A percentile compares a stretch with the other conserved stretches of the same genome.
Conservation (phyloP, 2,329 filamentous ascomycete genomes). For the Trichophyton mentagrophytes region DNA sequence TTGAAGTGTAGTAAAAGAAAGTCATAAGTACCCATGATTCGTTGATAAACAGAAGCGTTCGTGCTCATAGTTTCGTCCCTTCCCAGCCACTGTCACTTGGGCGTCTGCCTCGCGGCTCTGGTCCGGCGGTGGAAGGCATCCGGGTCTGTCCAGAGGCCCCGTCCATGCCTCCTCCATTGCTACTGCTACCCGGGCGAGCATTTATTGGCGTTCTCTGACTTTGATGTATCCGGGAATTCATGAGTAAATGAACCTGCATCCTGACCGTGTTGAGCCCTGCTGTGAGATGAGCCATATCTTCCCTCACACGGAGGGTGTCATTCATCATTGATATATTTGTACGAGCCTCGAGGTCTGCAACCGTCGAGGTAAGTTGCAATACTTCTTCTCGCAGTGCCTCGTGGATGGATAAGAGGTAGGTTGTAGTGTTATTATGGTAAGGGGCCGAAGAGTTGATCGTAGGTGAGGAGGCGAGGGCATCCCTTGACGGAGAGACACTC, state of each 20-base stretch:
- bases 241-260: constrained; percentile 51
- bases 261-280: constrained; percentile 46
- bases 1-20: neutral
- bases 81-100: constrained; percentile 31
- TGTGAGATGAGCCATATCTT: constrained; percentile 50
- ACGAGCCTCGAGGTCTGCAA: constrained; percentile 48
- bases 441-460: constrained; percentile 19
- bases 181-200: constrained; percentile 7
- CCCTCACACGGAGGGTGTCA: constrained; percentile 48
- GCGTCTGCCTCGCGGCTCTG: constrained; percentile 19
- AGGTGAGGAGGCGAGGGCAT: constrained; percentile 14
- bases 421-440: constrained; percentile 29
- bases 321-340: constrained; percentile 52
- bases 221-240: constrained; percentile 43
- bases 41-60: neutral
- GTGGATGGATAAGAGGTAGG: constrained; percentile 49
- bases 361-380: constrained; percentile 39
- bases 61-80: constrained; percentile 25
- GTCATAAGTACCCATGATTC: neutral
- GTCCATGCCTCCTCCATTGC: constrained; percentile 9
- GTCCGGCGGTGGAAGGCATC: constrained; percentile 7
- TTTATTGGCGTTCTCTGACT: constrained; percentile 18
- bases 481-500: constrained; percentile 10
- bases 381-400: constrained; percentile 50
- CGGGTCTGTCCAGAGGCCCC: constrained; percentile 15